Percentiles rank a stretch among this genome's conserved stretches.
Conservation (phyloP, 116 monocot species). For the Dioscorea cayenensis region DNA sequence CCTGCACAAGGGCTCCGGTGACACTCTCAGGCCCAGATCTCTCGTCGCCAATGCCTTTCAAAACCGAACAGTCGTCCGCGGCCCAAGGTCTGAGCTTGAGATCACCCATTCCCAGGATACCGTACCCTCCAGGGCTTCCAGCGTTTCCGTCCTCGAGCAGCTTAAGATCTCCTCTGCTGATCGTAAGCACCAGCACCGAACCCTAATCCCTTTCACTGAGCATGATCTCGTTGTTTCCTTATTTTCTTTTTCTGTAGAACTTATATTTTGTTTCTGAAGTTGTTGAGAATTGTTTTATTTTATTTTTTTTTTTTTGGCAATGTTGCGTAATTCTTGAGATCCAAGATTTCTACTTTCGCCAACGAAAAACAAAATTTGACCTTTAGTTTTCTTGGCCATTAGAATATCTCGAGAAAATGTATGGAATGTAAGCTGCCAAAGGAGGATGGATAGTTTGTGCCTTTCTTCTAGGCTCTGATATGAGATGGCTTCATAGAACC, state of each 20-base stretch:
- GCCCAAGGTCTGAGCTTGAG: slow-evolving; percentile 11
- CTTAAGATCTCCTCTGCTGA: slow-evolving; percentile 71
- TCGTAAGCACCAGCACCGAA: slow-evolving; percentile 33
- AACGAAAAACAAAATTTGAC: neutral
- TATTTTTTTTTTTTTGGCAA: no score
- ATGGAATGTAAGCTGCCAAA: no score
- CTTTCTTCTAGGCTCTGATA: no score
- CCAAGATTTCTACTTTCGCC: neutral
- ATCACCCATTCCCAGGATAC: slow-evolving; percentile 15
- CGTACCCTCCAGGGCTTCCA: slow-evolving; percentile 44
- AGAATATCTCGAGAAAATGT: no score
- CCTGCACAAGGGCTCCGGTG: neutral
- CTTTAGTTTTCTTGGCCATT: no score
- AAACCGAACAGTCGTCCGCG: neutral
- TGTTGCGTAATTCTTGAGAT: no score
- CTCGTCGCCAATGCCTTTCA: neutral
- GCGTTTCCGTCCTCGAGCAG: slow-evolving; percentile 76
- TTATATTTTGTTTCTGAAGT: neutral
- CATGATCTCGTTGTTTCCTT: neutral
- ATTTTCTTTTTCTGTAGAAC: neutral
- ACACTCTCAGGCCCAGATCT: no score
- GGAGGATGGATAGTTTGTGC: no score
- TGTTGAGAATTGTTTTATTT: no score
- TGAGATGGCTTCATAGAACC: no score
- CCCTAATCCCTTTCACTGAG: neutral